phyloP scores from a whole-genome alignment of 1,139 yeast genomes.

The Suhomyces chickasaworum region DNA sequence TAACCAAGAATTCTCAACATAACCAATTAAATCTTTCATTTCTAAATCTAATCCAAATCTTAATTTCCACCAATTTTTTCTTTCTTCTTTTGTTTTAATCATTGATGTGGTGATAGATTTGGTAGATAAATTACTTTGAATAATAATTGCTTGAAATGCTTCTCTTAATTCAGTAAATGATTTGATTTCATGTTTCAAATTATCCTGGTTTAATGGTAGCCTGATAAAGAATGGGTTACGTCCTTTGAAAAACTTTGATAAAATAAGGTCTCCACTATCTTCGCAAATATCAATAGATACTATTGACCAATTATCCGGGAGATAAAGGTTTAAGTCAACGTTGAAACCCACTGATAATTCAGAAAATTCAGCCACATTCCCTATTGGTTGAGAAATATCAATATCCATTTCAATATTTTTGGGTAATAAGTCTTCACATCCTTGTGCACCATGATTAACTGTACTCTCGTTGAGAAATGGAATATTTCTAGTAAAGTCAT shows the following conservation, averaged over 20 bases:
- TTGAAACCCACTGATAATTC: conserved; percentile 16
- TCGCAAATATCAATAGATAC: conserved; percentile 66
- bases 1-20: conserved; percentile 69
- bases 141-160: conserved; percentile 54
- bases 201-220: conserved; percentile 52
- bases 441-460: conserved; percentile 18
- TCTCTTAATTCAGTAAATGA: conserved; percentile 49
- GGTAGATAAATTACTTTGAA: conserved; percentile 63
- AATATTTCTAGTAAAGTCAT: conserved; percentile 35
- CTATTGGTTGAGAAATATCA: background rate
- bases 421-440: conserved; percentile 18
- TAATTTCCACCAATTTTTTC: conserved; percentile 77
- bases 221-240: conserved; percentile 51
- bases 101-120: conserved; percentile 49
- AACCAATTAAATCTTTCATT: conserved; percentile 54
- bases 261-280: conserved; percentile 55
- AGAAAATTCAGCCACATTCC: background rate
- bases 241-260: conserved; percentile 47
- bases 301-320: conserved; percentile 60
- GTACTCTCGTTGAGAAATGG: conserved; percentile 37
- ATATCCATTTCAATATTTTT: conserved; percentile 1
- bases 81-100: conserved; percentile 59
- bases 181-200: background rate
- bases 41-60: conserved; percentile 64
- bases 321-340: conserved; percentile 20